Base-by-base conservation (phyloP, 495 filamentous ascomycete species). In the Pseudoneurospora amorphoporcata region DNA sequence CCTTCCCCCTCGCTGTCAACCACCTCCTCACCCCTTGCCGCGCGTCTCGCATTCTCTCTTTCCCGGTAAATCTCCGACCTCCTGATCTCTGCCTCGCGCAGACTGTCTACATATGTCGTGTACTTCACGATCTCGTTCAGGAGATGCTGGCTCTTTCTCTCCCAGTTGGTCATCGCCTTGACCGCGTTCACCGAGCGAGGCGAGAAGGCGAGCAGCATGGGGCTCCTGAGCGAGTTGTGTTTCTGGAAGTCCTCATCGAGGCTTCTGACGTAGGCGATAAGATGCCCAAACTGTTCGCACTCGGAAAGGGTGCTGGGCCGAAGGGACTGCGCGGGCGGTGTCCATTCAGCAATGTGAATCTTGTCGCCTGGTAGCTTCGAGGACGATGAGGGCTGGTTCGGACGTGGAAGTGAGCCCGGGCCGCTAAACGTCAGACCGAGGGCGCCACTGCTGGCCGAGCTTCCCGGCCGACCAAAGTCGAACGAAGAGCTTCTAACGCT, bases 71-170 rank as follows among this genome's bases (percentile, higher is more conserved):
- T 81, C 77, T 85, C 84, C 8, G 70, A 70, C 72, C 80, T 83
- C 68, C 83, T 77, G 2, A 40, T 72, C 68, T 81, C 83, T 8
- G 86, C 86, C 16, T 80, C 79, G 70, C 81, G 79, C 39, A 99
- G 82, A 39, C 87, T 88, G 77, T 98, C 96, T 73, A 97, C 93
- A 74, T 98, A 99, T 0, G 94, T 98, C 68, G 90, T 84, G 81
- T 97, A 98, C 78, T 98, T 99, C 76, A 97, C 92, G 78, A 95
- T 98, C 82, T 99, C 95, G n/a, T 91, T 86, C 29, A 98, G 84
- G 47, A 99, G 82, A 79, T 98, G 97, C 39, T 90, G 90, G 43
- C 92, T 95, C 82, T 98, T 98, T 71, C 91, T 88, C 84, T 99
- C 94, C 96, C 96, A 99, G 79, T 99, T 99, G 5, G 90, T 85